phyloP scores from a whole-genome alignment of 805 yeast species.

The Candida oleophila region DNA sequence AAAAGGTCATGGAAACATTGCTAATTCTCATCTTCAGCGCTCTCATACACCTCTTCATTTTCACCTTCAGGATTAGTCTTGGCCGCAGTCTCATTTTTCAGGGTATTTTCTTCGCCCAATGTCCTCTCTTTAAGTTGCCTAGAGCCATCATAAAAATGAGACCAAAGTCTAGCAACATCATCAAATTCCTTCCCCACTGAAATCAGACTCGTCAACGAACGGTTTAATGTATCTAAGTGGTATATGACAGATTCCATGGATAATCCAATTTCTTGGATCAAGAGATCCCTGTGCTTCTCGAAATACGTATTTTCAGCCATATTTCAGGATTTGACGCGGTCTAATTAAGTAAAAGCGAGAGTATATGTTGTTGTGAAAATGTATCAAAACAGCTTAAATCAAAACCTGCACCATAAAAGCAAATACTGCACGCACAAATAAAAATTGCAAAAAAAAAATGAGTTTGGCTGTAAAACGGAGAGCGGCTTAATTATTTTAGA shows the following conservation, averaged over 20 bases:
- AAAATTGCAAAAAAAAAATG: too few relatives aligned
- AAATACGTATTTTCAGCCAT: slow-evolving; percentile 32
- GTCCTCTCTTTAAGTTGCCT: slow-evolving; percentile 20
- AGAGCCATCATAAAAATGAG: slow-evolving; percentile 58
- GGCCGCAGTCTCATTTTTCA: not conserved
- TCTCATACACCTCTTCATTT: not conserved
- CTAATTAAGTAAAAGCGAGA: too few relatives aligned
- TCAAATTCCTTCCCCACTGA: slow-evolving; percentile 79
- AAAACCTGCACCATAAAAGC: too few relatives aligned
- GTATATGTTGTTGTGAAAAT: too few relatives aligned
- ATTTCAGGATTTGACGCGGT: too few relatives aligned
- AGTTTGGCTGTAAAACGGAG: too few relatives aligned
- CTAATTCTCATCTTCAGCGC: not conserved
- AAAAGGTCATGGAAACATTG: too few relatives aligned
- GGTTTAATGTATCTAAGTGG: slow-evolving; percentile 62
- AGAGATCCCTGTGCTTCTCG: slow-evolving; percentile 57
- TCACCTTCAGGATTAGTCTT: not conserved
- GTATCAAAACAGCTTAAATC: too few relatives aligned
- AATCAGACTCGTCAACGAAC: slow-evolving; percentile 63
- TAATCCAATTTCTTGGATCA: slow-evolving; percentile 55
- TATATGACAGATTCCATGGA: slow-evolving; percentile 65
- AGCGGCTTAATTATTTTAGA: too few relatives aligned
- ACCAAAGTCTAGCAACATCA: slow-evolving; percentile 69
- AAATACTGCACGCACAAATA: too few relatives aligned
- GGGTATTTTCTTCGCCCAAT: not conserved